Evolutionary conservation across 2,329 filamentous ascomycete species (phyloP), one percentile per base, ranked within the genome.

Genomic region (Diplodia intermedia): DNA sequence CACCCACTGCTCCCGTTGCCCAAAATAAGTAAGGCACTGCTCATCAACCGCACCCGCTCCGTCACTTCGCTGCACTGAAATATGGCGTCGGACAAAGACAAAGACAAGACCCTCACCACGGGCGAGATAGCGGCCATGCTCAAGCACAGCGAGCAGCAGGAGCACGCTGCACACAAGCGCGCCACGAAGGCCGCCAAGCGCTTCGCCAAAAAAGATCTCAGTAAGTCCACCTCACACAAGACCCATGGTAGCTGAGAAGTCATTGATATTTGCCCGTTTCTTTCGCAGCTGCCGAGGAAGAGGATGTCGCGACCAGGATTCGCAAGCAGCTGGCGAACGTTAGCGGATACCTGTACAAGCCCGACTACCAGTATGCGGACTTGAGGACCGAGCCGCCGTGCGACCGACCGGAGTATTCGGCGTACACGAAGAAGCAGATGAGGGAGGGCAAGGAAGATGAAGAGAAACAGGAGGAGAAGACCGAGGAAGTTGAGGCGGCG

Each of bases 311-410:
- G 18, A 31, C 18, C 26, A 7, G 12, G 7, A 43, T 60, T n/a
- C 65, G 53, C 38, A 38, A 33, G 8, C 9, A n/a, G 49, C 47
- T 55, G 5, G 66, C 66, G 4, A 67, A 67, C 47, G n/a, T 55
- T 11, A 26, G 55, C 50, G 66, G 66, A 11, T 67, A 50, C 66
- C 4, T 53, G 11, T 67, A 67, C 55, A 53, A 55, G 9, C 49
- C 66, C 2, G 56, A 43, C 8, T 67, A 67, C 26, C n/a, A 62
- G 15, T 31, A 53, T 15, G 36, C 33, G 8, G 20, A 62, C 12
- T n/a, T 67, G 23, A 49, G 66, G n/a, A 61, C 66, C 15, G 55
- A 61, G 49, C 31, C 55, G 9, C 47, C 55, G 2, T 62, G 55
- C 47, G 15, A 33, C 47, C 29, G 31, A 11, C 66, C 66, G 1